Evolutionary conservation across 1,284 basidiomycete genomes (phyloP).

Genomic region (Ustilago cynodontis): DNA sequence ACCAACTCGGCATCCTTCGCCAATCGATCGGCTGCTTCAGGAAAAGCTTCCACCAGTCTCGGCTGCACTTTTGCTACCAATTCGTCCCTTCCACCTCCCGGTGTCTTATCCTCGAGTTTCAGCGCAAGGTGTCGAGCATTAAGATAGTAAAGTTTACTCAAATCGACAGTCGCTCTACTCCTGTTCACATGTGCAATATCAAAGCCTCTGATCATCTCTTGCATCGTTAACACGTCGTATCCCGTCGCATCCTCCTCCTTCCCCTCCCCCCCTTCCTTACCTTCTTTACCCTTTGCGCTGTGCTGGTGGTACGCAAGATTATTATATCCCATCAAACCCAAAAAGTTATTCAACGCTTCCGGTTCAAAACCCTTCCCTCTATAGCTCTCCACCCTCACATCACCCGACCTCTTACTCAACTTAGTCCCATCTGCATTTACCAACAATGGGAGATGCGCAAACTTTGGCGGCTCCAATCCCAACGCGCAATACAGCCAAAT

Average conservation of each 20-base stretch:
- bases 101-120: constrained; percentile 46
- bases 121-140: constrained; percentile 57
- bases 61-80: constrained; percentile 21
- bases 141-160: constrained; percentile 62
- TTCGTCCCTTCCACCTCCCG: constrained; percentile 25
- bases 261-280: background rate
- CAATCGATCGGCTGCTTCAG: constrained; percentile 5
- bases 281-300: background rate
- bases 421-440: constrained; percentile 92
- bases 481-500: constrained; percentile 88
- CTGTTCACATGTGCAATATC: constrained; percentile 59
- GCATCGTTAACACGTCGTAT: constrained; percentile 59
- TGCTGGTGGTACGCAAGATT: constrained; percentile 42
- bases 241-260: constrained; percentile 22
- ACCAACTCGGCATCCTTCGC: constrained; percentile 2
- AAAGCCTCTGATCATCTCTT: constrained; percentile 55
- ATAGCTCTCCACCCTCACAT: constrained; percentile 87
- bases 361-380: constrained; percentile 90
- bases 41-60: constrained; percentile 16
- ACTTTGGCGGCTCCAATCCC: constrained; percentile 79
- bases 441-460: constrained; percentile 90
- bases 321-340: constrained; percentile 91
- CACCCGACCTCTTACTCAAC: constrained; percentile 92
- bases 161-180: constrained; percentile 57
- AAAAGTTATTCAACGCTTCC: constrained; percentile 88